Percentiles rank a stretch among this genome's conserved stretches.
phyloP scores from a whole-genome alignment of 2,329 filamentous ascomycete genomes.

The Clonostachys chloroleuca region DNA sequence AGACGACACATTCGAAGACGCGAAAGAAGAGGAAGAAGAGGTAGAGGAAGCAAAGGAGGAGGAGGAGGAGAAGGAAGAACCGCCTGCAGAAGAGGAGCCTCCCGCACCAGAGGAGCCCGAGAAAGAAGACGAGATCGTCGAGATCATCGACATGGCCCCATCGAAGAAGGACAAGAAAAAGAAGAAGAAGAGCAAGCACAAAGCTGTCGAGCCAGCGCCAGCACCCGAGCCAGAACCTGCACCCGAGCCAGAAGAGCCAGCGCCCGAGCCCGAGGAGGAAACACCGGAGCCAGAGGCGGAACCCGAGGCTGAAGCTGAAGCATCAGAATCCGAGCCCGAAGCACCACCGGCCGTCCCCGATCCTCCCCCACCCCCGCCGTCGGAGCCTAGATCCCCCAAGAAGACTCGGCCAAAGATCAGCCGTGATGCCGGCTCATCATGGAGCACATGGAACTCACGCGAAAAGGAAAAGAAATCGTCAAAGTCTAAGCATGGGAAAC shows the following conservation, averaged over 20 bases:
- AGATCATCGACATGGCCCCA: slow-evolving; percentile 1
- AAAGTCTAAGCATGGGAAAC: slow-evolving; percentile 25
- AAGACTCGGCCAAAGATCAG: slow-evolving; percentile 76
- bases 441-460: slow-evolving; percentile 70
- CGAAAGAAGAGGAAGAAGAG: slow-evolving; percentile 24
- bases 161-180: slow-evolving; percentile 5
- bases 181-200: slow-evolving; percentile 15
- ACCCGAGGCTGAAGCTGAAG: slow-evolving; percentile 14
- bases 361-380: slow-evolving; percentile 41
- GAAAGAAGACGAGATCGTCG: slow-evolving; percentile 1
- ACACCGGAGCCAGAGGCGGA: slow-evolving; percentile 35
- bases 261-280: slow-evolving; percentile 31
- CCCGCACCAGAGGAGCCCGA: slow-evolving; percentile 9
- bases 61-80: neutral
- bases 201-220: neutral
- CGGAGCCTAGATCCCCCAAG: slow-evolving; percentile 57
- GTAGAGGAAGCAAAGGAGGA: slow-evolving; percentile 20
- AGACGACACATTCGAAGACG: slow-evolving; percentile 1
- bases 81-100: slow-evolving; percentile 3
- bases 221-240: slow-evolving; percentile 13
- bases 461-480: slow-evolving; percentile 55
- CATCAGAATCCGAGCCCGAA: slow-evolving; percentile 24
- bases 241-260: slow-evolving; percentile 15
- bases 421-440: slow-evolving; percentile 64
- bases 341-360: slow-evolving; percentile 43